Conservation (phyloP, 257 asterid genomes). For the Misopates orontium region DNA sequence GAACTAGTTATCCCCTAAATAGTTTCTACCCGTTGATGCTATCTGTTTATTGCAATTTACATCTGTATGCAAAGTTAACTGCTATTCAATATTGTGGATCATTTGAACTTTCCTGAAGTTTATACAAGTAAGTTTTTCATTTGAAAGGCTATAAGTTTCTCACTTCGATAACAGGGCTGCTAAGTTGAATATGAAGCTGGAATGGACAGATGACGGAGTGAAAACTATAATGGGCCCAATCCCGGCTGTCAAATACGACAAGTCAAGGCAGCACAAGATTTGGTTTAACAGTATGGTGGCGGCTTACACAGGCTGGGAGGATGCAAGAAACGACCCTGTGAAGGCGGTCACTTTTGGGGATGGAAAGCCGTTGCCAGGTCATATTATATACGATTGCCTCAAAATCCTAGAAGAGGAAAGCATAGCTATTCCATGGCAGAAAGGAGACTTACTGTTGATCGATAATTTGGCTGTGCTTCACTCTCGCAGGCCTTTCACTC, state of each 20-base stretch:
- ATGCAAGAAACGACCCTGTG: conserved; percentile 66
- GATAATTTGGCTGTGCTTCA: conserved; percentile 91
- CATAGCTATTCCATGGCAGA: conserved; percentile 75
- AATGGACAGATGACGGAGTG: conserved; percentile 69
- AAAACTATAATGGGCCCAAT: conserved; percentile 83
- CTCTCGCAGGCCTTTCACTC: conserved; percentile 63
- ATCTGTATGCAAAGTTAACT: no score
- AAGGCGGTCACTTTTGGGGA: conserved; percentile 86
- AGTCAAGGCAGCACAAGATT: conserved; percentile 56
- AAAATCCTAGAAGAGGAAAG: conserved; percentile 75
- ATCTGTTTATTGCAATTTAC: no score
- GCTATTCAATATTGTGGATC: no score
- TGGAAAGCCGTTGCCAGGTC: conserved; percentile 63
- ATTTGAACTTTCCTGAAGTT: no score
- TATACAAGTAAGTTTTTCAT: not conserved
- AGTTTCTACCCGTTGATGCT: no score
- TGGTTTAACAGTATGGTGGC: conserved; percentile 96
- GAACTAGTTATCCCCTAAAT: no score
- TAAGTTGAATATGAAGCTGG: conserved; percentile 76
- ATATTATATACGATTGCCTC: conserved; percentile 58
- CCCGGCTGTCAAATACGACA: conserved; percentile 66
- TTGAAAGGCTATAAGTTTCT: not conserved
- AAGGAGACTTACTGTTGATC: conserved; percentile 65
- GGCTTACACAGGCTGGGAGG: conserved; percentile 89
- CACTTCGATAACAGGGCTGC: conserved; percentile 54